phyloP scores from a whole-genome alignment of 192 early-diverging fungal species.

The Coemansia sp. region DNA sequence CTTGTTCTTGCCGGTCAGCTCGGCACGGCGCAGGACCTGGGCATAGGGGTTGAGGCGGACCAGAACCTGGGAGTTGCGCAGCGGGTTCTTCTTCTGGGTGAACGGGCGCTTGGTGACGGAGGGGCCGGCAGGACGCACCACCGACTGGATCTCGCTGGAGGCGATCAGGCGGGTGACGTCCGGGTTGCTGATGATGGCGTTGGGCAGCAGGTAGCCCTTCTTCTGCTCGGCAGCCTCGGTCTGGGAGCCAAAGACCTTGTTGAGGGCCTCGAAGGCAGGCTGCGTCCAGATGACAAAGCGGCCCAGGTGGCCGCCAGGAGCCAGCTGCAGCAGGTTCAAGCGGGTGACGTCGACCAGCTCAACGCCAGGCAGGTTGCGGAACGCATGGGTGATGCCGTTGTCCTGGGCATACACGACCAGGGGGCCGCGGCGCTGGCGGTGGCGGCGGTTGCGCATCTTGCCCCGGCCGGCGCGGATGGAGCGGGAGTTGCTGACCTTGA shows the following conservation, averaged over 20 bases:
- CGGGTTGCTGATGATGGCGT: constrained; percentile 84
- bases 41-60: constrained; percentile 97
- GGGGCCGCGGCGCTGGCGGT: constrained; percentile 94
- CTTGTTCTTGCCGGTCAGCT: constrained; percentile 60
- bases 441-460: constrained; percentile 94
- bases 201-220: constrained; percentile 89
- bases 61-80: constrained; percentile 86
- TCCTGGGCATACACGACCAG: constrained; percentile 94
- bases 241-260: constrained; percentile 89
- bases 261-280: constrained; percentile 86
- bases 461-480: constrained; percentile 96
- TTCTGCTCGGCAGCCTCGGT: constrained; percentile 75
- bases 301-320: constrained; percentile 97
- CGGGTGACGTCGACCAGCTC: constrained; percentile 86
- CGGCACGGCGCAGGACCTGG: constrained; percentile 78
- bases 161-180: constrained; percentile 95
- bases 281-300: constrained; percentile 99
- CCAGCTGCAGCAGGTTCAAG: constrained; percentile 97
- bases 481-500: constrained; percentile 92
- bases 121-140: constrained; percentile 80
- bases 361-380: constrained; percentile 98
- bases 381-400: constrained; percentile 89
- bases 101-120: constrained; percentile 84
- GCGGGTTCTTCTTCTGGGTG: constrained; percentile 99
- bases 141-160: constrained; percentile 94